These are phyloP conservation scores for Extremus antarcticus DNA, from an alignment of 495 filamentous ascomycete species.

Conservation along the genomic window DNA sequence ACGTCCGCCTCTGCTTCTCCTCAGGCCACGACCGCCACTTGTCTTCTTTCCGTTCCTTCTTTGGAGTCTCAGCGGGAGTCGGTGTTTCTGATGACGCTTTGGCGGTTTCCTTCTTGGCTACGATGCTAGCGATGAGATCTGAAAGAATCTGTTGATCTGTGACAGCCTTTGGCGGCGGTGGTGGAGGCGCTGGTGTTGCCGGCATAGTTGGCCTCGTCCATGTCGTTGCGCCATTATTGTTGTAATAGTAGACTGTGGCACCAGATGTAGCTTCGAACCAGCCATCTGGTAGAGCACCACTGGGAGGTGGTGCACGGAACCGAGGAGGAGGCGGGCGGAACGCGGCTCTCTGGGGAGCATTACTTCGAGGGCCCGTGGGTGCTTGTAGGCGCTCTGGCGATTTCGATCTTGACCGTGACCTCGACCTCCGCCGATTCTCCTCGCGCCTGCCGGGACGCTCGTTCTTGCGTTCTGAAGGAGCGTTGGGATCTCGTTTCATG, in stretches of 20 bases:
- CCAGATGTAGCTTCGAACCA: constrained; percentile 65
- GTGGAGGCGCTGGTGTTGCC: constrained; percentile 44
- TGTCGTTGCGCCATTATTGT: constrained; percentile 57
- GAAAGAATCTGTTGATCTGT: constrained; percentile 60
- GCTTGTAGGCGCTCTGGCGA: constrained; percentile 43
- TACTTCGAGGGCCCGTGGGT: constrained; percentile 58
- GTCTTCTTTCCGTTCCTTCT: constrained; percentile 58
- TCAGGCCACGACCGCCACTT: constrained; percentile 70
- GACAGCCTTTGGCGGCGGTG: constrained; percentile 50
- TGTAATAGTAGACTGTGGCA: constrained; percentile 73
- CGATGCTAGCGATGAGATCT: constrained; percentile 76
- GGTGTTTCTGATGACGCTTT: constrained; percentile 43
- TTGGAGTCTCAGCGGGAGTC: constrained; percentile 37
- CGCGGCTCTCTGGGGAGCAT: constrained; percentile 49
- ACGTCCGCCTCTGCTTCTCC: constrained; percentile 86
- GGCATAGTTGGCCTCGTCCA: constrained; percentile 66
- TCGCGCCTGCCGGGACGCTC: constrained; percentile 50
- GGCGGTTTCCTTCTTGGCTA: constrained; percentile 55
- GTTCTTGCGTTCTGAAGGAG: constrained; percentile 47
- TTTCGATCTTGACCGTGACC: constrained; percentile 43
- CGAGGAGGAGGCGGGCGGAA: constrained; percentile 45
- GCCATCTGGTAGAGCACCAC: constrained; percentile 56
- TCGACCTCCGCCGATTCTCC: constrained; percentile 34
- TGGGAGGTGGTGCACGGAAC: constrained; percentile 39
- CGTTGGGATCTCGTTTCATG: constrained; percentile 52